phyloP scores from a whole-genome alignment of 2,329 filamentous ascomycete genomes.

The Alternaria panax region DNA sequence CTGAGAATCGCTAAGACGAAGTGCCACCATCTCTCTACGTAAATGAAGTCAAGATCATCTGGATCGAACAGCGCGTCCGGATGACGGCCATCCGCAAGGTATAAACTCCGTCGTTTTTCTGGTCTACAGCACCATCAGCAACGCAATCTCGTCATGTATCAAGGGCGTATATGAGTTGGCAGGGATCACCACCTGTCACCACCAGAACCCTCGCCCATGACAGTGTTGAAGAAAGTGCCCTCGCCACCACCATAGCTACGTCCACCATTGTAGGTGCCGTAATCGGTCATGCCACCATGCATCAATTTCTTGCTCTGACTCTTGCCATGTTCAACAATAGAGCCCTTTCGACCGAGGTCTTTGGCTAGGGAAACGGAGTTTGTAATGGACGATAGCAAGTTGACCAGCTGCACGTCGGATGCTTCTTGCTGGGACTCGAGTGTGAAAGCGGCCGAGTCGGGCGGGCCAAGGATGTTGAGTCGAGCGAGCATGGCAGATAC shows the following conservation, averaged over 20 bases:
- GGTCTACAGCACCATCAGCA: conserved; percentile 6
- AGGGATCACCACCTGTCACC: conserved; percentile 18
- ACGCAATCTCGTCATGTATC: neutral
- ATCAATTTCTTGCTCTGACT: conserved; percentile 39
- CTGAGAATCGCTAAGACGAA: neutral
- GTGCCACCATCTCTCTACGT: neutral
- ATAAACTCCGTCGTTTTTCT: neutral
- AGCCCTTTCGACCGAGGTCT: conserved; percentile 77
- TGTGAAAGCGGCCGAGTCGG: conserved; percentile 69
- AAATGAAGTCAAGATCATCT: neutral
- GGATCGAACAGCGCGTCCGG: neutral
- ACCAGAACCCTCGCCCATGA: conserved; percentile 27
- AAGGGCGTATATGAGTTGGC: neutral
- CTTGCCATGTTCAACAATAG: conserved; percentile 53
- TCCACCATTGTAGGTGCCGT: conserved; percentile 17
- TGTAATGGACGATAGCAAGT: conserved; percentile 77
- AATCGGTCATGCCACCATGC: conserved; percentile 21
- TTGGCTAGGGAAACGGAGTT: conserved; percentile 74
- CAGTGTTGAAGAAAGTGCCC: conserved; percentile 32
- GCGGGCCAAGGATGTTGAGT: conserved; percentile 80
- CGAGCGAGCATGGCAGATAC: conserved; percentile 86
- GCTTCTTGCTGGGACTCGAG: conserved; percentile 77
- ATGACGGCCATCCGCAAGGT: neutral
- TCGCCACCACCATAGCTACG: conserved; percentile 15
- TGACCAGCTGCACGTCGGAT: conserved; percentile 83